These are phyloP conservation scores for Lichtheimia ornata DNA, from an alignment of 371 early-diverging fungal species.

Conservation along the genomic window DNA sequence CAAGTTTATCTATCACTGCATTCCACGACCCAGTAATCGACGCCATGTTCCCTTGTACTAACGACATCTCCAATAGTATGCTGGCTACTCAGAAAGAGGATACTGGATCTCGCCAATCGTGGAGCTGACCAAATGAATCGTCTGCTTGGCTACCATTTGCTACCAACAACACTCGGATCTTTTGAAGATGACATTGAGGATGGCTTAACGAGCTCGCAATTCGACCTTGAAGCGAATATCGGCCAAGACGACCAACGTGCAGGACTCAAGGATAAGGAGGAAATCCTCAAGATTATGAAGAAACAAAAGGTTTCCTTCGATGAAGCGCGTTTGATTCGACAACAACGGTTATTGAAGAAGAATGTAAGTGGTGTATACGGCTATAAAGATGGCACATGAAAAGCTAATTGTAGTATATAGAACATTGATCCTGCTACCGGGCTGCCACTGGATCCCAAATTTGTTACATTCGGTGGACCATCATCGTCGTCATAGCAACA, in stretches of 20 bases:
- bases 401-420: slow-evolving; percentile 13
- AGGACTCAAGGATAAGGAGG: slow-evolving; percentile 76
- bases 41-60: background rate
- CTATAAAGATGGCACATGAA: too few species aligned
- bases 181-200: slow-evolving; percentile 69
- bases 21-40: background rate
- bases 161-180: slow-evolving; percentile 48
- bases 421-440: slow-evolving; percentile 83
- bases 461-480: slow-evolving; percentile 57
- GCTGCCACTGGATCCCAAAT: slow-evolving; percentile 78
- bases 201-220: slow-evolving; percentile 72
- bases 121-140: slow-evolving; percentile 44
- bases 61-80: slow-evolving; percentile 20
- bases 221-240: slow-evolving; percentile 71
- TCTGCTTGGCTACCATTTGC: slow-evolving; percentile 46
- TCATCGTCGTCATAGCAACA: slow-evolving; percentile 9
- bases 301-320: slow-evolving; percentile 74
- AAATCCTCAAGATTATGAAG: slow-evolving; percentile 75
- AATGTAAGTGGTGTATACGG: slow-evolving; percentile 42
- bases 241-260: slow-evolving; percentile 67
- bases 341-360: slow-evolving; percentile 67
- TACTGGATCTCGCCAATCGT: slow-evolving; percentile 24
- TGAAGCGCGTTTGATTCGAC: slow-evolving; percentile 78
- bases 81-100: slow-evolving; percentile 30
- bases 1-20: background rate